Conservation (phyloP, 768 basidiomycete genomes). For the Leucocoprinus leucothites region DNA sequence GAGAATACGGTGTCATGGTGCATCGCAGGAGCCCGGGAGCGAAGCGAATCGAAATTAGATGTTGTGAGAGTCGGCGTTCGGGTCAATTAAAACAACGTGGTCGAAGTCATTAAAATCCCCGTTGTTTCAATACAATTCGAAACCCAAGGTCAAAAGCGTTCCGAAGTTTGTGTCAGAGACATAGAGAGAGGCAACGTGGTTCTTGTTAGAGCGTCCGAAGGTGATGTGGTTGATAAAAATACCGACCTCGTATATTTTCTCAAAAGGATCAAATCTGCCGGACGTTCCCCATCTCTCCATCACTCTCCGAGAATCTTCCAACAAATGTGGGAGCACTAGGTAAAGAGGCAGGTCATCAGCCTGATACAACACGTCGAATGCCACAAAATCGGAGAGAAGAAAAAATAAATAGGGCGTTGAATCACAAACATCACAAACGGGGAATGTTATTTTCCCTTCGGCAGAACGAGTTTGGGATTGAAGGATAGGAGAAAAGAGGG, state of each 20-base stretch:
- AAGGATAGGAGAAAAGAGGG: background rate
- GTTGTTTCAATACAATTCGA: background rate
- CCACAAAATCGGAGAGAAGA: background rate
- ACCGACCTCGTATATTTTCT: slow-evolving; percentile 64
- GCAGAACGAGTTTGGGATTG: slow-evolving; percentile 1
- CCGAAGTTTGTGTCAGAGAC: background rate
- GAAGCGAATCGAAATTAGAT: slow-evolving; percentile 1
- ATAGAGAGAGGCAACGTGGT: slow-evolving; percentile 1
- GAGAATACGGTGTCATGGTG: background rate
- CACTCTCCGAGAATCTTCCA: slow-evolving; percentile 58
- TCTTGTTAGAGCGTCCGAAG: slow-evolving; percentile 8
- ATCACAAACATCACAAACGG: background rate
- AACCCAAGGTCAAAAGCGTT: background rate
- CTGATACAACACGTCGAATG: background rate
- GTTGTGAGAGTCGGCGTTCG: background rate
- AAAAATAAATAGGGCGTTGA: background rate
- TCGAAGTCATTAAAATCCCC: background rate
- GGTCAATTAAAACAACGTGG: slow-evolving; percentile 7
- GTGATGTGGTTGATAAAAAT: slow-evolving; percentile 3
- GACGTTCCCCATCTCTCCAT: slow-evolving; percentile 65
- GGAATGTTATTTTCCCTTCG: background rate
- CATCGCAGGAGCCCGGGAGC: background rate
- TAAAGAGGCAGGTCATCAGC: slow-evolving; percentile 3
- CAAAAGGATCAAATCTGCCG: slow-evolving; percentile 70
- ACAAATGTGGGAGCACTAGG: slow-evolving; percentile 60